Base-by-base conservation (phyloP, 768 basidiomycete genomes). In the Baorangia bicolor region DNA sequence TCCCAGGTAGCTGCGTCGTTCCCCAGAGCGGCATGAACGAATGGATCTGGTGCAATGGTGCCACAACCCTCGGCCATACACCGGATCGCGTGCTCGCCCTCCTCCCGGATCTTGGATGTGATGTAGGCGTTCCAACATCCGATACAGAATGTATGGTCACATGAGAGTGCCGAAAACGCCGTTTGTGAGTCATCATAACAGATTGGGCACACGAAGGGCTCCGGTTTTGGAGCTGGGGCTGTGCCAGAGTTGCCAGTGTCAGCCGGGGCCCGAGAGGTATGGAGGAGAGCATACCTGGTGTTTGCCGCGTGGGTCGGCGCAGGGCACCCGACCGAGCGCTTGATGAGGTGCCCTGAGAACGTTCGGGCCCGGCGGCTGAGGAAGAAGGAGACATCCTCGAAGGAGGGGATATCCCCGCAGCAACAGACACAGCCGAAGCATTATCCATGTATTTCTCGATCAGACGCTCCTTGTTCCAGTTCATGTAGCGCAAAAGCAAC, bases 371-470 rank as follows among this genome's bases (percentile, higher is more conserved):
- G 10, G 70, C 49, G 4, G 56, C 59, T 5, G 71, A 71, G 16
- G 62, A 48, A 21, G 58, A 64, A 23, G 63, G 53, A 5, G 63
- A 45, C 5, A 35, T 47, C 37, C 55, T 73, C 30, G 65, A 64
- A 34, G 68, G 60, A 31, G 72, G 77, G 59, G 64, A 80, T 61
- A 90, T 79, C 4, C 96, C 97, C 1, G 95, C 93, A 8, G 83
- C 81, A 27, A 83, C 78, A 28, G 87, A 82, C 16, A 94, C 81
- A 9, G 76, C 74, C 20, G 84, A 78, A 1, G 92, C 83, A 56
- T 93, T 90, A 64, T 98, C 96, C 94, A 97, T 97, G 74, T 92
- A 98, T 70, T 92, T 90, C 75, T 98, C 96, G 62, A 94, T 92
- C 21, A 99, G 81, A 53, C 88, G 87, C 70, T 99, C 97, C 68